phyloP scores from a whole-genome alignment of 805 yeast genomes.

The Brettanomyces nanus region DNA sequence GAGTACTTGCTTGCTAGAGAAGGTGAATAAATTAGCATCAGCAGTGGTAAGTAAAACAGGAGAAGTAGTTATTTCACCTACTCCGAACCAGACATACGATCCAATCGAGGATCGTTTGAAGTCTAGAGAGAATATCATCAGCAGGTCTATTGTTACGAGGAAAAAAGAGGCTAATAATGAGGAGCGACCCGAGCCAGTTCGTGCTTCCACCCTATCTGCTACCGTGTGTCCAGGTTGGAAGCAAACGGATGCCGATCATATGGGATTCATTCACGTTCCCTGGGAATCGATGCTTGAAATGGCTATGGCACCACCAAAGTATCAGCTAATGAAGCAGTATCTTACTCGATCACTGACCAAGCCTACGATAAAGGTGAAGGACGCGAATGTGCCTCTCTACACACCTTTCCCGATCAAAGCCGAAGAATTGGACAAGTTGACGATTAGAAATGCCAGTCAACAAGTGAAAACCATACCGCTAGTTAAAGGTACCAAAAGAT shows the following conservation, averaged over 20 bases:
- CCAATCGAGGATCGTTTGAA: conserved; percentile 27
- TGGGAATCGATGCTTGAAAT: conserved; percentile 7
- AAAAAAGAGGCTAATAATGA: conserved; percentile 2
- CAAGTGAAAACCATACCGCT: background rate
- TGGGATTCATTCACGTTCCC: conserved; percentile 4
- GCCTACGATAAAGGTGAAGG: background rate
- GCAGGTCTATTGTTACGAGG: background rate
- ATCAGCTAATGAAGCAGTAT: conserved; percentile 15
- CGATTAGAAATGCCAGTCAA: background rate
- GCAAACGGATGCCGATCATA: background rate
- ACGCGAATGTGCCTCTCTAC: conserved; percentile 2
- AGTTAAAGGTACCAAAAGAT: background rate
- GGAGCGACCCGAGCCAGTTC: background rate
- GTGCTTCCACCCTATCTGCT: conserved; percentile 2
- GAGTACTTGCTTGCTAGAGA: conserved; percentile 47
- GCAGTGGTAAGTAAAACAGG: conserved; percentile 52
- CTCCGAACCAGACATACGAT: conserved; percentile 22
- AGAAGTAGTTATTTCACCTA: conserved; percentile 25
- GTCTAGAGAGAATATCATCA: conserved; percentile 17
- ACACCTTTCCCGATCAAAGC: conserved; percentile 3
- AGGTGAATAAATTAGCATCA: conserved; percentile 54
- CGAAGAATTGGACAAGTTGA: background rate
- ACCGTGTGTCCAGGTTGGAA: background rate
- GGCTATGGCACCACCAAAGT: conserved; percentile 13
- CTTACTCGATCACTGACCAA: conserved; percentile 3